Evolutionary conservation across 768 basidiomycete genomes (phyloP).

Genomic region (Suillus occidentalis): DNA sequence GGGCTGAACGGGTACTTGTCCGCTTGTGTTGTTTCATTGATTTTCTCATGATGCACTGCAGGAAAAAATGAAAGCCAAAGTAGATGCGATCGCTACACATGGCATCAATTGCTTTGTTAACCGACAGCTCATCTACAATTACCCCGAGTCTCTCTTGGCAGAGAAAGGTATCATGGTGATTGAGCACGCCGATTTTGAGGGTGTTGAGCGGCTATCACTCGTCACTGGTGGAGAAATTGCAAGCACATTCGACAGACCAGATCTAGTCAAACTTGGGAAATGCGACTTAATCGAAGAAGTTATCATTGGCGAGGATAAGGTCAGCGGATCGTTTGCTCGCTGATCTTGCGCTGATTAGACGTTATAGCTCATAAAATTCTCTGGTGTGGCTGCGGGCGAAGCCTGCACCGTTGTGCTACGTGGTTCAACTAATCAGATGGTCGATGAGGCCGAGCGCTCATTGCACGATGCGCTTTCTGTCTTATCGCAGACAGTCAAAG

Average conservation of each 20-base stretch:
- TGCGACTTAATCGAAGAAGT: constrained; percentile 98
- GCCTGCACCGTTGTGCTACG: constrained; percentile 98
- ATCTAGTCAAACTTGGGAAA: constrained; percentile 86
- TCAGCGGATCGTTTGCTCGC: constrained; percentile 29
- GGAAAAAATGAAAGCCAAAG: constrained; percentile 99
- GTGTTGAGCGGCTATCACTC: constrained; percentile 91
- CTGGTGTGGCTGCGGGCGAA: constrained; percentile 95
- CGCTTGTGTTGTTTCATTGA: not conserved
- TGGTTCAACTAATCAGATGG: constrained; percentile 98
- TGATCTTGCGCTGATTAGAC: constrained; percentile 5
- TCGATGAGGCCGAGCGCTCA: constrained; percentile 97
- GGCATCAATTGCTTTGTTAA: constrained; percentile 98
- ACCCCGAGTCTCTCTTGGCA: constrained; percentile 92
- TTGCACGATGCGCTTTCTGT: constrained; percentile 97
- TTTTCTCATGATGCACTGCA: constrained; percentile 28
- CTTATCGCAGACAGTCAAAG: constrained; percentile 95
- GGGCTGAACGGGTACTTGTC: constrained; percentile 77
- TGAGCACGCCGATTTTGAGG: constrained; percentile 99
- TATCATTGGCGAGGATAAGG: constrained; percentile 99
- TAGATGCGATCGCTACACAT: constrained; percentile 89
- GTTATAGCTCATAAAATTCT: constrained; percentile 94
- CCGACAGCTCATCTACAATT: constrained; percentile 98
- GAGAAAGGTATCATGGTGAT: constrained; percentile 96
- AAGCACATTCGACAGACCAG: constrained; percentile 90
- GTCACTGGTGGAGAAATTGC: constrained; percentile 99